Base-by-base conservation (phyloP, 2,329 filamentous ascomycete genomes). In the Xylariaceae sp. region DNA sequence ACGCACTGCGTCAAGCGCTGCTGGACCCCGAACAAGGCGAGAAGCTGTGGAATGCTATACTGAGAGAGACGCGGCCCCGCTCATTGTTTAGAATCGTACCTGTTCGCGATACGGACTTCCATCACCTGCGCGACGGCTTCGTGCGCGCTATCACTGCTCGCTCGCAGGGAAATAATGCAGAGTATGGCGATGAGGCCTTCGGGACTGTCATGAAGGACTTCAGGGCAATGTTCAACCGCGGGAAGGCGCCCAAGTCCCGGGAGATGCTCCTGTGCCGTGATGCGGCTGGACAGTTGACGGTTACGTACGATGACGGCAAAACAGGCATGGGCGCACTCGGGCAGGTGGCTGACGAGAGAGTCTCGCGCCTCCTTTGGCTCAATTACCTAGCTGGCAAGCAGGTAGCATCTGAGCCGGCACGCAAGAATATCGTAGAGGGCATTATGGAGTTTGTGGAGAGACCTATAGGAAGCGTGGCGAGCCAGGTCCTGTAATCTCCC, bases 31-130 rank as follows among this genome's bases (percentile, higher is more conserved):
- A 76, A 32, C 76, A 81, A 61, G 85, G 89, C 60, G 86, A 88
- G 61, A 77, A 82, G 61, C 80, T 89, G 35, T 96, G 91, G 91
- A 79, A 84, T 43, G 74, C 79, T 11, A 76, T 96, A 2, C 73
- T 97, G 30, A 76, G 77, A 55, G 76, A 85, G 0, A 78, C 82
- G 2, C 80, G 83, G 0, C 82, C 92, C n/a, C 77, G 90, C 52
- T 92, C 85, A 30, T 81, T 86, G 0, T 85, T 95, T 73, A 82
- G 92, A 45, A 87, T 99, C 60, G 85, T 92, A 2, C 94, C 94
- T 0, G 91, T 90, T n/a, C 80, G 90, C 39, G 91, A 95, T 71
- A 99, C 94, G 19, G 91, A 97, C 71, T 97, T 96, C 72, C 84
- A 86, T 61, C 94, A 99, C 70, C 72, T 99, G 59, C 83, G 92